Base-by-base conservation (phyloP, 164 flowering plant genomes). In the Magnolia changhungtana region DNA sequence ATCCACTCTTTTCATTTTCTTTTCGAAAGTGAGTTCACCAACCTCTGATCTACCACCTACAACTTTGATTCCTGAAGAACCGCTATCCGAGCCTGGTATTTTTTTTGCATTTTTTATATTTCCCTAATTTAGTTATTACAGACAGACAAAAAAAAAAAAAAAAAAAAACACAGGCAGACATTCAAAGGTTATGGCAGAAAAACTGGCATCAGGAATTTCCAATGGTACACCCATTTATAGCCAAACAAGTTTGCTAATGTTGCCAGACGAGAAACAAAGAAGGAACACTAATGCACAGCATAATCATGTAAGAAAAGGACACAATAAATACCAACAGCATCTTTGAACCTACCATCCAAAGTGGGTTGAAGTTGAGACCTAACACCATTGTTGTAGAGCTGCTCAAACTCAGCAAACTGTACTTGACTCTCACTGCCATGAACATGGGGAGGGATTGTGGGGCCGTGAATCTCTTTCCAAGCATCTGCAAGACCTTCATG, bases 391-490 rank as follows among this genome's bases (percentile, higher is more conserved):
- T 82, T 79, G 78, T 81, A 81, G 55, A 86, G 66, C 11, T 75
- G 80, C 61, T 85, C 87, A n/a, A 88, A 74, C 7, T 80, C 82
- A 16, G 83, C 75, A 76, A 85, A 67, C 52, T 77, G 83, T 14
- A 79, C 63, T 55, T 78, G 80, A 59, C 72, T 72, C 67, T 74
- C 77, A 67, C 83, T 78, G 18, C 80, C 82, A 45, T 74, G 88
- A 67, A 59, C 50, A 72, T 24, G 78, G 74, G 84, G 80, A 79
- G 67, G 83, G 69, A 75, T 58, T 63, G 71, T 85, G 78, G 91
- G 85, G 50, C 59, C 83, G 31, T 88, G 92, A 51, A 90, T 78
- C 72, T 94, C 97, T 77, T 94, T 81, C 99, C 99, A 96, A 27
- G 85, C 96, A 79, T 85, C 88, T 0, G 84, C 77, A 78, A 94